Evolutionary conservation across 2,329 filamentous ascomycete genomes (phyloP), one percentile per base, ranked within the genome.

Genomic region (Tolypocladium ophioglossoides): DNA sequence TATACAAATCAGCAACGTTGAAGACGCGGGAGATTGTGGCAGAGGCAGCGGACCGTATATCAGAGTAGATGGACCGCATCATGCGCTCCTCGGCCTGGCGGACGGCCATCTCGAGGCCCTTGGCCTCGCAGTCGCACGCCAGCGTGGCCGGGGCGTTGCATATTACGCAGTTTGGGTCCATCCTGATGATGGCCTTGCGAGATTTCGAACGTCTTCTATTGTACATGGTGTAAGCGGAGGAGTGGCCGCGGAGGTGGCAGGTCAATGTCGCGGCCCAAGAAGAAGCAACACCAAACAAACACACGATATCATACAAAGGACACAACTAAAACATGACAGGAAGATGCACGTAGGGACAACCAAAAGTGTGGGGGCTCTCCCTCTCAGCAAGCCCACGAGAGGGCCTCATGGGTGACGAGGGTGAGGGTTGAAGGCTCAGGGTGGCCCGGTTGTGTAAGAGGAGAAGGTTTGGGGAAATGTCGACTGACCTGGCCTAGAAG

Each of bases 121-220:
- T 83, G 52, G 80, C 80, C 72, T 87, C 84, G 65, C 84, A 87
- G 59, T 84, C 81, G 67, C 84, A 87, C 57, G 72, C 74, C 61
- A 77, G 65, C 44, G 72, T 74, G 48, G 83, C 82, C 57, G 83
- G 81, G 58, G 77, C 75, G 63, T 75, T 75, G 68, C 84, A 86
- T 64, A 87, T 83, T 52, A 83, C 83, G 69, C 84, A 87, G 70
- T 86, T 81, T 46, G 83, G 83, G 63, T 86, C 83, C 81, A 86
- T 85, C 68, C 76, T 83, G 68, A 79, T 76, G 66, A 78, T 62
- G 57, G 72, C 66, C 69, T 78, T 79, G 63, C 73, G 71, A 62
- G 65, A 11, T 61, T 72, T 70, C 48, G 69, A 64, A 54, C 74
- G 41, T 30, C 41, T 72, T 73, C 72, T 79, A 65, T 68, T 59